Conservation (phyloP, 805 yeast species). For the Lipomyces anomalus region DNA sequence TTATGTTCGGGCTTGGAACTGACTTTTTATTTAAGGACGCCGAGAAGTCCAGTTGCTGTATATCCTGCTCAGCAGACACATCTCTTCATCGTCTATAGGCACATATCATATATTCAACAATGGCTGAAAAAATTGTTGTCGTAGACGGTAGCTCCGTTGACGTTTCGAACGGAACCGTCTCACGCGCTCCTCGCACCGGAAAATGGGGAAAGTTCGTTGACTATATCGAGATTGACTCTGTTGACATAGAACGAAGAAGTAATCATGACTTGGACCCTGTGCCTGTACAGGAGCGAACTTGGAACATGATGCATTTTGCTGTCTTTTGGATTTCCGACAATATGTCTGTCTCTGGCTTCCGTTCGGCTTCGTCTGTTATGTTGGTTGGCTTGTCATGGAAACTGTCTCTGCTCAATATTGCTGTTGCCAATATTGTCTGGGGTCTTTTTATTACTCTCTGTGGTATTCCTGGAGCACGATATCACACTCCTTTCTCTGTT, state of each 20-base stretch:
- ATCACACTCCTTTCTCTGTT: constrained; percentile 61
- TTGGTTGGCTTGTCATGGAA: constrained; percentile 4
- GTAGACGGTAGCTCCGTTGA: no score
- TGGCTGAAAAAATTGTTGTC: no score
- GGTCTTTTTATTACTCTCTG: constrained; percentile 63
- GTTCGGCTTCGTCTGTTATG: constrained; percentile 3
- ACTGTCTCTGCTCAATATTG: constrained; percentile 1
- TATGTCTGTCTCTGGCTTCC: background rate
- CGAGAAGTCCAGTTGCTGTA: no score
- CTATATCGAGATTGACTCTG: constrained; percentile 17
- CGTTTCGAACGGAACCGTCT: no score
- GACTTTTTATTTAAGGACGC: no score
- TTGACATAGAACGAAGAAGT: constrained; percentile 13
- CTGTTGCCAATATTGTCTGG: constrained; percentile 38
- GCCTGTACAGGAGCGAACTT: background rate
- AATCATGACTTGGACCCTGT: constrained; percentile 12
- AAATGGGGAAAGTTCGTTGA: constrained; percentile 15
- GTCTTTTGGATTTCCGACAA: no score
- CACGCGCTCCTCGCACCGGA: no score
- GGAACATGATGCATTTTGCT: no score
- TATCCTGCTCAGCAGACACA: no score
- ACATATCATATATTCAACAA: no score
- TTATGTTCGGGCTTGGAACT: no score
- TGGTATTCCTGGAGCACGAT: constrained; percentile 65
- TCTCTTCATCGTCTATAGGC: no score